These are phyloP conservation scores for Neurospora hispaniola DNA, from an alignment of 495 filamentous ascomycete species.

Conservation along the genomic window DNA sequence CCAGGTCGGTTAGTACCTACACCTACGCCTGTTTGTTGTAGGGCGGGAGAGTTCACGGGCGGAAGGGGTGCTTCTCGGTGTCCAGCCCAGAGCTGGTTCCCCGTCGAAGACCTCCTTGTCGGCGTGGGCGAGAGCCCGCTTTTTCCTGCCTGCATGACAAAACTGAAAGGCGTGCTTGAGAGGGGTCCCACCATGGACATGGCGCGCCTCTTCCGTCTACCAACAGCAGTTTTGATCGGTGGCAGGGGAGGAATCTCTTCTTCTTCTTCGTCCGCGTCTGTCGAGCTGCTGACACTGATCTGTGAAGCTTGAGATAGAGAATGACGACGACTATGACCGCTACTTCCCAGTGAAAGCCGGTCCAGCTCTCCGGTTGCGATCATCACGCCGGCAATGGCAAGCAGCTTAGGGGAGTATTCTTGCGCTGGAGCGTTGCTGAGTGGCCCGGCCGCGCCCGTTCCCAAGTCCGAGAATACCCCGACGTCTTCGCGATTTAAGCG, in stretches of 20 bases:
- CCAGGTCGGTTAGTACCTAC: not conserved
- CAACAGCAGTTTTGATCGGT: not conserved
- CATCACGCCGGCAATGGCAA: slow-evolving; percentile 17
- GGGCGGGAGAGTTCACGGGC: not conserved
- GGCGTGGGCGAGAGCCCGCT: not conserved
- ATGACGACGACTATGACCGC: not conserved
- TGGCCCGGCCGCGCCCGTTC: not conserved
- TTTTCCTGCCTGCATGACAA: not conserved
- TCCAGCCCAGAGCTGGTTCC: not conserved
- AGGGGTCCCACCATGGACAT: not conserved
- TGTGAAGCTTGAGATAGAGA: not conserved
- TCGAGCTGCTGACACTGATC: not conserved
- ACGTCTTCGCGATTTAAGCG: slow-evolving; percentile 5
- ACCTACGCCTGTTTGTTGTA: not conserved
- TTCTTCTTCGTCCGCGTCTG: not conserved
- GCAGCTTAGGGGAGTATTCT: not conserved
- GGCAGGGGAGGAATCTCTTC: not conserved
- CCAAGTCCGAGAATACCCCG: not conserved
- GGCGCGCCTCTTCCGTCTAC: not conserved
- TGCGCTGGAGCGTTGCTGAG: not conserved
- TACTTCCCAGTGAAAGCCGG: slow-evolving; percentile 4
- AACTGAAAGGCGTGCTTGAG: not conserved
- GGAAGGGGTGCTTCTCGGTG: not conserved
- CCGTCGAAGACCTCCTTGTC: not conserved
- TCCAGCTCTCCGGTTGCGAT: slow-evolving; percentile 17